Evolutionary conservation across 176 grass and related monocot species (phyloP), one percentile per base, ranked within the genome.

Genomic region (Luzula sylvatica): DNA sequence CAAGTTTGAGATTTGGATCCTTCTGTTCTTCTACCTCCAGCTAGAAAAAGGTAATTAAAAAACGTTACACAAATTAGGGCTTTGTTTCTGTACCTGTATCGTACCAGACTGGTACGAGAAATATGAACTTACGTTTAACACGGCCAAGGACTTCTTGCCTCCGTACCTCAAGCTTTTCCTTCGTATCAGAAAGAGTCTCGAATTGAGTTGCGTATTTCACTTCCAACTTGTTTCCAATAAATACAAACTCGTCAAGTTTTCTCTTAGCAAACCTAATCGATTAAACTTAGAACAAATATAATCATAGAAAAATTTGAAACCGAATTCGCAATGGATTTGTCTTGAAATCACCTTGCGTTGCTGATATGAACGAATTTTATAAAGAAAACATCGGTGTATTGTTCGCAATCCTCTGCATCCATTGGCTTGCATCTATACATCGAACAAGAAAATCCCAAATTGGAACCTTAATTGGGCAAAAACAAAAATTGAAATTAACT

Each of bases 361-460:
- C 68, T 82, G 68, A 90, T 74, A 44, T 74, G 92, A 16, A 67
- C 73, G 56, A 96, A 82, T 49, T 90, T 96, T 64, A 90, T 62
- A 76, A 88, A 89, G 78, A 72, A 89, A 53, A 96, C 92, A 63
- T 96, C 81, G 1, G 85, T 96, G 62, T 80, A 96, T 9, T 74
- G 81, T 15, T 96, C 81, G 67, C 78, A 89, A 40, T 86, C 78
- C 78, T 96, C 92, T 16, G 74, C 85, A 61, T 96, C 92, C 92
- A 89, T 96, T 38, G 92, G 92, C 52, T 82, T 98, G 65, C 85
- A 96, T 71, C 92, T 96, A 65, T 68, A 46, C n/a, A 19, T 42
- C 9, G 50, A 44, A 45, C 28, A 25, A 16, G 8, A n/a, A n/a
- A n/a, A n/a, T n/a, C n/a, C n/a, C 9, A 47, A 11, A 43, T 19